Evolutionary conservation across 2,329 filamentous ascomycete species (phyloP).

Genomic region (Phoma sp.): DNA sequence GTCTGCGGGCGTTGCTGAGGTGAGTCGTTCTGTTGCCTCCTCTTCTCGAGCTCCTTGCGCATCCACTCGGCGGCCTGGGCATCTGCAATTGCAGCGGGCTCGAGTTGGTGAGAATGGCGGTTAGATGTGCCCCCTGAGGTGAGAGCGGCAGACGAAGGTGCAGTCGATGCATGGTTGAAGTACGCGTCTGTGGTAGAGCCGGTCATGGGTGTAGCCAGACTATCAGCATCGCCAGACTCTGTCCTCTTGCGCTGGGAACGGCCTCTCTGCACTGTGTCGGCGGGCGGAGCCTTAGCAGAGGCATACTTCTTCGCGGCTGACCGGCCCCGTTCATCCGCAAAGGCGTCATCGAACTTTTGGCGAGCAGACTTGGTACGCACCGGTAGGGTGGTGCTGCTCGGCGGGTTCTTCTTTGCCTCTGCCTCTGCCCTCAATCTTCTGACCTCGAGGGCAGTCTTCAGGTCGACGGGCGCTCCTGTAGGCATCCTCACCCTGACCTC

Average conservation of each 20-base stretch:
- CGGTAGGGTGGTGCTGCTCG: slow-evolving; percentile 30
- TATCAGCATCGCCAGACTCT: slow-evolving; percentile 38
- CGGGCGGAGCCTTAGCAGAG: slow-evolving; percentile 27
- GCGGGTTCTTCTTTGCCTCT: slow-evolving; percentile 23
- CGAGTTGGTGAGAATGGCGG: slow-evolving; percentile 49
- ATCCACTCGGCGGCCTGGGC: slow-evolving; percentile 54
- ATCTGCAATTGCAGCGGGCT: slow-evolving; percentile 49
- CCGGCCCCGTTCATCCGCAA: slow-evolving; percentile 32
- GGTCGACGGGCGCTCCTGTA: slow-evolving; percentile 41
- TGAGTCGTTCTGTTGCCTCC: slow-evolving; percentile 31
- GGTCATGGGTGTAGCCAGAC: slow-evolving; percentile 52
- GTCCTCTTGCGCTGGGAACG: slow-evolving; percentile 14
- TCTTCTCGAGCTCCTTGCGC: slow-evolving; percentile 53
- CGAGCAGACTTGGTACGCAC: slow-evolving; percentile 44
- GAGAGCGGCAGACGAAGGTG: slow-evolving; percentile 51
- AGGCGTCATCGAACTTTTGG: slow-evolving; percentile 36
- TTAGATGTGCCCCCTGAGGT: slow-evolving; percentile 52
- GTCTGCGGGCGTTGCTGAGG: slow-evolving; percentile 31
- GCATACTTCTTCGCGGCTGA: slow-evolving; percentile 28
- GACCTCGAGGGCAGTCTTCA: slow-evolving; percentile 35
- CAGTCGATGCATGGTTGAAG: slow-evolving; percentile 49
- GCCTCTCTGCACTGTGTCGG: slow-evolving; percentile 19
- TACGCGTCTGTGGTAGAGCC: slow-evolving; percentile 52
- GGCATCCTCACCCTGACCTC: slow-evolving; percentile 38
- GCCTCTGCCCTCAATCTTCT: slow-evolving; percentile 35